Evolutionary conservation across 257 asterid species (phyloP), one percentile per base, ranked within the genome.

Genomic region (Lithospermum erythrorhizon): DNA sequence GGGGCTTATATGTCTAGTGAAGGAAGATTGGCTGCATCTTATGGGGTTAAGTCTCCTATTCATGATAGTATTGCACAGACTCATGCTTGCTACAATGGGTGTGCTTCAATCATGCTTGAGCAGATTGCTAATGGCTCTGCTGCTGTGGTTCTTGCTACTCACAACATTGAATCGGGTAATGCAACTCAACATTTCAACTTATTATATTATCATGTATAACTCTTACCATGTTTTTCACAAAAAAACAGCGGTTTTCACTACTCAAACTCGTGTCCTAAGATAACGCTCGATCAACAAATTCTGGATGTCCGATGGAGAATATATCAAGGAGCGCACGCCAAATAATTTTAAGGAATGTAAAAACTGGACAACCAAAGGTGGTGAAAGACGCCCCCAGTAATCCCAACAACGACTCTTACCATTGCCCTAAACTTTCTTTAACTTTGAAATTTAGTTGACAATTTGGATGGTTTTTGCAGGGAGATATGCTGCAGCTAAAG

Each of bases 131-230:
- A 66, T 14, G 95, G 96, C 23, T 68, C 87, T 0, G 94, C 87
- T 1, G 74, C 89, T 0, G 74, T 78, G 57, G 90, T 91, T 55
- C 86, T 91, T n/a, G 98, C 96, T 1, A 91, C 96, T 24, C 98
- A 91, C 68, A 91, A 91, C 30, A 55, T 81, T 19, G 84, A 82
- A 21, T 91, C 98, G 41, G 94, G 95, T 87, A 69, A 15, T 4
- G 13, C 17, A 1, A 41, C 49, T 14, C 13, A 41, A 41, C 49
- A 41, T 41, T 41, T 41, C 13, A 35, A 35, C 45, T 35, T 35
- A 35, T 10, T 35, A 35, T 10, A 35, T 35, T 35, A 35, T 35
- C 45, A 35, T 35, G 45, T 10, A 2, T 35, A n/a, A 10, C 13
- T 35, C 45, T 35, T 35, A 35, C 45, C 11, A 8, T 35, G 14